Conservation (phyloP, 1,139 yeast species). For the Candida sp. region DNA sequence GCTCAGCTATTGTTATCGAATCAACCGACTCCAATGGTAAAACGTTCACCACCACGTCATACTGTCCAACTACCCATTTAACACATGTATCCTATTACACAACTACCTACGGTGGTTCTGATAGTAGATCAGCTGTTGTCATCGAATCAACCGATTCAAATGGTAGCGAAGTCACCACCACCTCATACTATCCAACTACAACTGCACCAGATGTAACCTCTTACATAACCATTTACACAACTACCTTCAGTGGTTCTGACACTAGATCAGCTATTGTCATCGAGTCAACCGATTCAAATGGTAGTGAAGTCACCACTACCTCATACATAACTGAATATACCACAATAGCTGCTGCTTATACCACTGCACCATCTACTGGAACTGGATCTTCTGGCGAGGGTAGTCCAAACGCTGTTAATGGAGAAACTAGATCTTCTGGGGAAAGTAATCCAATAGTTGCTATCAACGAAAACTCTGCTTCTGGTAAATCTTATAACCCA, state of each 20-base stretch:
- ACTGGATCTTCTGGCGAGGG: too few species aligned
- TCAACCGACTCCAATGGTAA: conserved; percentile 2
- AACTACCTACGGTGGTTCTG: conserved; percentile 12
- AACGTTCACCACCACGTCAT: conserved; percentile 3
- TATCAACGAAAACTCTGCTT: neutral
- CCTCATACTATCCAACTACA: conserved; percentile 2
- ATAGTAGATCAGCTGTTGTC: conserved; percentile 11
- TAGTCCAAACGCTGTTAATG: too few species aligned
- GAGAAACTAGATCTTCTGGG: too few species aligned
- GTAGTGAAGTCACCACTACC: neutral
- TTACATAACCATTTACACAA: neutral
- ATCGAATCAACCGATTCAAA: conserved; percentile 10
- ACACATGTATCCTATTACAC: conserved; percentile 12
- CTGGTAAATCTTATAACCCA: neutral
- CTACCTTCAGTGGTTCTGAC: neutral
- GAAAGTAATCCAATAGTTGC: neutral
- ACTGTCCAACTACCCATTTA: neutral
- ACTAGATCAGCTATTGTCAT: neutral
- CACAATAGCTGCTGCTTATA: too few species aligned
- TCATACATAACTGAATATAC: neutral
- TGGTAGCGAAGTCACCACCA: conserved; percentile 7
- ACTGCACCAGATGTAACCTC: neutral
- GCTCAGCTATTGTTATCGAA: conserved; percentile 1
- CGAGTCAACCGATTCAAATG: neutral
- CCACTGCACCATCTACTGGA: too few species aligned